Conservation (phyloP, 169 alveolate genomes). For the Besnoitia besnoiti region DNA sequence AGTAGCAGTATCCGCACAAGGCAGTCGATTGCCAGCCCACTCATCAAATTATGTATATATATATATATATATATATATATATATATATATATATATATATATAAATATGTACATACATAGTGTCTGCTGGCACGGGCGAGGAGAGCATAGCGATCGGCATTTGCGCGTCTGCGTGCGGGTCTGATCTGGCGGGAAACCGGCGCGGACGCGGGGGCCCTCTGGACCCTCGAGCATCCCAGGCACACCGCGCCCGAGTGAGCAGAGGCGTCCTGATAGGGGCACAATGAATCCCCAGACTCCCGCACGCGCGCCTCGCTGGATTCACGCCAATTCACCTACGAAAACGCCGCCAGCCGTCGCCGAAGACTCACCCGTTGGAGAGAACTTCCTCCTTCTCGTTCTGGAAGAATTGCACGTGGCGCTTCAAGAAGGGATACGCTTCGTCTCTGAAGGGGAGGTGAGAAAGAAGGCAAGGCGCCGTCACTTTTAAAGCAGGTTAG, state of each 20-base stretch:
- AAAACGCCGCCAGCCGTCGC: not conserved
- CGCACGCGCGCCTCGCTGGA: not conserved
- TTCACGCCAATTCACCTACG: not conserved
- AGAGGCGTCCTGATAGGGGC: not conserved
- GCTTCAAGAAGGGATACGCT: slow-evolving; percentile 57
- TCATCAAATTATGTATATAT: not conserved
- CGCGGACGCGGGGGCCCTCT: no score
- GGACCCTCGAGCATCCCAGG: no score
- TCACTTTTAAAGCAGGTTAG: no score
- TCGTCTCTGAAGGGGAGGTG: slow-evolving; percentile 35
- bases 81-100: not conserved
- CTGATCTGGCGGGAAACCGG: no score
- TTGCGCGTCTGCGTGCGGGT: no score
- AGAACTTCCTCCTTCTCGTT: slow-evolving; percentile 47
- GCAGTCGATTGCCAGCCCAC: not conserved
- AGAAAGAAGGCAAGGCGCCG: not conserved
- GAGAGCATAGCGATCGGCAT: not conserved
- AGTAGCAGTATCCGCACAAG: not conserved
- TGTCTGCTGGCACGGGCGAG: not conserved
- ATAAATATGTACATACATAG: not conserved
- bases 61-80: slow-evolving; percentile 7
- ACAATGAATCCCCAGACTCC: not conserved
- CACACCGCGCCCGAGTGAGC: no score
- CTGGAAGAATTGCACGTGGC: slow-evolving; percentile 63
- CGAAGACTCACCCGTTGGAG: slow-evolving; percentile 31